Evolutionary conservation across 805 yeast genomes (phyloP).

Genomic region (Candida dendrica): DNA sequence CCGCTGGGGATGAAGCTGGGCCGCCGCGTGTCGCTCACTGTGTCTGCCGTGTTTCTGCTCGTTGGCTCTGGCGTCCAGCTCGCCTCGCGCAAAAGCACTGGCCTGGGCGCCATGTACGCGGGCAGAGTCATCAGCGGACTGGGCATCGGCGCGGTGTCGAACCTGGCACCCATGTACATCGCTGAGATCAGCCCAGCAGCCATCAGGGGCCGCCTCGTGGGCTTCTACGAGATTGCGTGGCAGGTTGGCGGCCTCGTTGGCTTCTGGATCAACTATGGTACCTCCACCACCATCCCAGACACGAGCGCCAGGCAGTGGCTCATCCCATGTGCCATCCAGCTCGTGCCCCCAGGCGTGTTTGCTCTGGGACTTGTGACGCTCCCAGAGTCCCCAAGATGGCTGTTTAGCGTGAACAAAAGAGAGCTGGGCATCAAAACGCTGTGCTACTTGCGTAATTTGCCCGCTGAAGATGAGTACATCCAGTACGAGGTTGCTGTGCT

Average conservation of each 20-base stretch:
- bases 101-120: constrained; percentile 40
- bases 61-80: constrained; percentile 38
- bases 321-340: constrained; percentile 40
- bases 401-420: constrained; percentile 27
- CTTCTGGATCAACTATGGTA: constrained; percentile 43
- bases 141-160: constrained; percentile 45
- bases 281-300: constrained; percentile 7
- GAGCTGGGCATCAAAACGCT: constrained; percentile 30
- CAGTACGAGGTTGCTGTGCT: constrained; percentile 31
- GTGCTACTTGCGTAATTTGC: constrained; percentile 30
- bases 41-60: constrained; percentile 12
- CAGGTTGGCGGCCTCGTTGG: constrained; percentile 41
- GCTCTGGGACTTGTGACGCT: constrained; percentile 31
- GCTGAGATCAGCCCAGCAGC: constrained; percentile 38
- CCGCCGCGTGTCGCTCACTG: constrained; percentile 9
- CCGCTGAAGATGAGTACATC: constrained; percentile 31
- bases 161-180: constrained; percentile 41
- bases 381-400: constrained; percentile 41
- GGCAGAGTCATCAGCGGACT: constrained; percentile 42
- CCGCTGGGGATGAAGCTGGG: constrained; percentile 12
- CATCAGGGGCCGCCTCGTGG: constrained; percentile 38
- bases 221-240: constrained; percentile 43
- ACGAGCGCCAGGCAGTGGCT: constrained; percentile 31
- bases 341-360: constrained; percentile 37
- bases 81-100: constrained; percentile 23